These are phyloP conservation scores for Colletotrichum lini DNA, from an alignment of 2,329 filamentous ascomycete species.

Conservation along the genomic window DNA sequence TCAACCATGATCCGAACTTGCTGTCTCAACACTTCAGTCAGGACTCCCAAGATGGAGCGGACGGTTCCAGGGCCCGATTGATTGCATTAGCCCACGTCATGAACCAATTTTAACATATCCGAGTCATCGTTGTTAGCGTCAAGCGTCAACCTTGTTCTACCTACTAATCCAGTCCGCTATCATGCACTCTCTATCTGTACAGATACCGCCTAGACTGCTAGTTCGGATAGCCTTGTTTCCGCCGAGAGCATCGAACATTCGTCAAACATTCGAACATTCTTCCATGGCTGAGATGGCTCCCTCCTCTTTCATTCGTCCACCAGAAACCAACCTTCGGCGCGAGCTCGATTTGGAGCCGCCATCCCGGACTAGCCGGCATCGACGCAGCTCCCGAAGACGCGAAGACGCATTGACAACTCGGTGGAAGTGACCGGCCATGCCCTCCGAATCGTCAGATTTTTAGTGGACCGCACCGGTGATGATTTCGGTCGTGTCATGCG, in stretches of 20 bases:
- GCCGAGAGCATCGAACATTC: slow-evolving; percentile 12
- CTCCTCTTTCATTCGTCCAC: slow-evolving; percentile 1
- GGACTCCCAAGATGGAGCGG: neutral
- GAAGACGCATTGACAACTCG: slow-evolving; percentile 34
- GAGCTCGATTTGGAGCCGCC: slow-evolving; percentile 5
- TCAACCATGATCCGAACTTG: neutral
- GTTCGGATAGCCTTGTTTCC: slow-evolving; percentile 16
- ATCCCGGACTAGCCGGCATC: slow-evolving; percentile 24
- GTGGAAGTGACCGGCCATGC: slow-evolving; percentile 37
- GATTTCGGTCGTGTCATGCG: slow-evolving; percentile 42
- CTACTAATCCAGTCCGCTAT: neutral
- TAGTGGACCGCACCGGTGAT: slow-evolving; percentile 28
- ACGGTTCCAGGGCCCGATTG: neutral
- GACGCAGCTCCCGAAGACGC: slow-evolving; percentile 13
- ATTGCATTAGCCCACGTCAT: neutral
- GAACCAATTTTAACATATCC: neutral
- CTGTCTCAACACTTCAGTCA: neutral
- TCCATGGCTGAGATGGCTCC: slow-evolving; percentile 5
- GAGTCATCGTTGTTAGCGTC: neutral
- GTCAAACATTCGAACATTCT: slow-evolving; percentile 28
- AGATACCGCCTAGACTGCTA: neutral
- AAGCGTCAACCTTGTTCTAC: slow-evolving; percentile 23
- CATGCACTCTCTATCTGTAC: neutral
- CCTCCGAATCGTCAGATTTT: slow-evolving; percentile 35
- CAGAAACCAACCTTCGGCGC: slow-evolving; percentile 12